Percentiles rank a stretch among this genome's conserved stretches.
Evolutionary conservation across 306 rosid species (phyloP).

Genomic region (Prunus salicina): DNA sequence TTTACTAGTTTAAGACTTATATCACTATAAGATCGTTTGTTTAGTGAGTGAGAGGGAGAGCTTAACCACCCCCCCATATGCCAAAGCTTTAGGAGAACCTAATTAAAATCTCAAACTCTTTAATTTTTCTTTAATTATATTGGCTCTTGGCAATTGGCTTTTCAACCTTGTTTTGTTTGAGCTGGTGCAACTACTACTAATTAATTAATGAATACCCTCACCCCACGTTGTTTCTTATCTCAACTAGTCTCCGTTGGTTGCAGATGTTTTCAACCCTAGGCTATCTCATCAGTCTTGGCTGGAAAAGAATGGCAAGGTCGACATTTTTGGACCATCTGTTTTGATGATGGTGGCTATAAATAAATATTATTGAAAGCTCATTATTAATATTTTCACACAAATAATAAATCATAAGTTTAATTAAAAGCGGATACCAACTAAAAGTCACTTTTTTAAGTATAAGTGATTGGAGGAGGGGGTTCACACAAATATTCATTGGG

Average conservation of each 20-base stretch:
- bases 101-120: background rate
- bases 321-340: background rate
- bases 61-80: background rate
- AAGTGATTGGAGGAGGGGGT: too few species aligned
- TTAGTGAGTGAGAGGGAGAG: constrained; percentile 3
- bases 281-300: background rate
- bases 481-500: too few species aligned
- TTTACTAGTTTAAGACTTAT: background rate
- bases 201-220: background rate
- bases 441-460: too few species aligned
- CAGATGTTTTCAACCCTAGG: background rate
- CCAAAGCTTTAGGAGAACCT: background rate
- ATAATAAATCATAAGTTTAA: too few species aligned
- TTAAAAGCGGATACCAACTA: too few species aligned
- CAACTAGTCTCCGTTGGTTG: background rate
- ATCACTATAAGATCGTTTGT: background rate
- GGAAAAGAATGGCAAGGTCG: background rate
- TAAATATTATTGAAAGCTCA: background rate
- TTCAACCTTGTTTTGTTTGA: background rate
- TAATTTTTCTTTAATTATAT: background rate
- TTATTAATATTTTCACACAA: background rate
- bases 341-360: background rate
- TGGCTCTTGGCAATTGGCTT: background rate
- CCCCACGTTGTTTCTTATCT: background rate
- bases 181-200: constrained; percentile 14